Percentiles rank a stretch among this genome's conserved stretches.
phyloP scores from a whole-genome alignment of 2,329 filamentous ascomycete genomes.

The Beauveria medogensis region DNA sequence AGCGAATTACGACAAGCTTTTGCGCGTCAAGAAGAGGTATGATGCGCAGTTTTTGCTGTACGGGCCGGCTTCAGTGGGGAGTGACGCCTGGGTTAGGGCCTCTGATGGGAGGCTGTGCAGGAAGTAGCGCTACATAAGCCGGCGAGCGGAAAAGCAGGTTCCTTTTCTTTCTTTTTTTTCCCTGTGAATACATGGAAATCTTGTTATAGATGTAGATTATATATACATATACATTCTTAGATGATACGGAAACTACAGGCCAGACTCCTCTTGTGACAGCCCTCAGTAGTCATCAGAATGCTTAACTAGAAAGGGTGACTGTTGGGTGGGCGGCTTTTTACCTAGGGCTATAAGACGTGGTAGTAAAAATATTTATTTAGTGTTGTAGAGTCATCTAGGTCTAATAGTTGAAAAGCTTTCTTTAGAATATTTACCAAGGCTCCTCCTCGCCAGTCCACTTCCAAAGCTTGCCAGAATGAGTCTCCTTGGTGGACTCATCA shows the following conservation, averaged over 20 bases:
- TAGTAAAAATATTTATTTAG: too few relatives aligned
- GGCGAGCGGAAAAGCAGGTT: too few relatives aligned
- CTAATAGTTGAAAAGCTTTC: too few relatives aligned
- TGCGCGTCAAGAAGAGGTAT: slow-evolving; percentile 41
- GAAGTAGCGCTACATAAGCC: background rate
- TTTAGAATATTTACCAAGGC: background rate
- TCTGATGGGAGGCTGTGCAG: slow-evolving; percentile 33
- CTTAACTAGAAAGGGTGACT: too few relatives aligned
- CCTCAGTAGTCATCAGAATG: too few relatives aligned
- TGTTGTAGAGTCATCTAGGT: too few relatives aligned
- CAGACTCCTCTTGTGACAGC: too few relatives aligned
- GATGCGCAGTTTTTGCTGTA: slow-evolving; percentile 40
- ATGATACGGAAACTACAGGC: too few relatives aligned
- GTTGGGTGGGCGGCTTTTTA: too few relatives aligned
- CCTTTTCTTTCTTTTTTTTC: background rate
- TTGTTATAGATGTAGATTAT: background rate
- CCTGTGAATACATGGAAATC: background rate
- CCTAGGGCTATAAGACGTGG: too few relatives aligned
- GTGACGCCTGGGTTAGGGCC: slow-evolving; percentile 36
- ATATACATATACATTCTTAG: too few relatives aligned
- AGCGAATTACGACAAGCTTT: slow-evolving; percentile 32
- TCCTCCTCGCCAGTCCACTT: background rate
- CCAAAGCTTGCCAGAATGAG: slow-evolving; percentile 2
- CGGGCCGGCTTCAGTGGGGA: slow-evolving; percentile 40
- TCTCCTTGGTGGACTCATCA: background rate